Conservation (phyloP, 768 basidiomycete genomes). For the Trametopsis cervina region DNA sequence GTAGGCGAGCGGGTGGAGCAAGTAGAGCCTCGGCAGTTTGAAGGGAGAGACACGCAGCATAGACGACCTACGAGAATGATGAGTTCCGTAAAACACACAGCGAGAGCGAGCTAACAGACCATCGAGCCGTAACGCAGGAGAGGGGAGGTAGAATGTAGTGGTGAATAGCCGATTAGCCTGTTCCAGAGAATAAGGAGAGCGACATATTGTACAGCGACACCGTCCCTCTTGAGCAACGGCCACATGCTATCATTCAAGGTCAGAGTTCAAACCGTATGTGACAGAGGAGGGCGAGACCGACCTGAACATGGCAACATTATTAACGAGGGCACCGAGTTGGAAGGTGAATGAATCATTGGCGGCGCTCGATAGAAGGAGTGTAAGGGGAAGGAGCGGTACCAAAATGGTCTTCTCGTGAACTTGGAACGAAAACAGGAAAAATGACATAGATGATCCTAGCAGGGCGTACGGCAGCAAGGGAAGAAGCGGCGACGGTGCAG, state of each 20-base stretch:
- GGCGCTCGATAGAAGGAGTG: conserved; percentile 58
- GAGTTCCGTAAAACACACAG: conserved; percentile 3
- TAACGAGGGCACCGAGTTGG: conserved; percentile 66
- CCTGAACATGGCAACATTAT: conserved; percentile 88
- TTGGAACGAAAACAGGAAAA: conserved; percentile 95
- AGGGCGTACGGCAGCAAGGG: conserved; percentile 76
- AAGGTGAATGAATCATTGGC: conserved; percentile 41
- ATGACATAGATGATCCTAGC: conserved; percentile 77
- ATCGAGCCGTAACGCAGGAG: conserved; percentile 47
- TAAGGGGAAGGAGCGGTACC: conserved; percentile 79
- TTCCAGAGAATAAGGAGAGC: conserved; percentile 75
- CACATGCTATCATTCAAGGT: conserved; percentile 80
- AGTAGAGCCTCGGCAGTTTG: conserved; percentile 61
- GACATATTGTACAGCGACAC: conserved; percentile 67
- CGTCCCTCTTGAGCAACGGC: conserved; percentile 79
- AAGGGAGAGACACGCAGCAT: conserved; percentile 44
- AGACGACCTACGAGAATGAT: conserved; percentile 48
- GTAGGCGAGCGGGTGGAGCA: conserved; percentile 67
- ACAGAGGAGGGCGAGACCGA: conserved; percentile 26
- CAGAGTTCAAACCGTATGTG: conserved; percentile 5
- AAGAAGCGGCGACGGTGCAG: conserved; percentile 43
- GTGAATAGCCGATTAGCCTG: conserved; percentile 65
- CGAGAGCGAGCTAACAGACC: conserved; percentile 28
- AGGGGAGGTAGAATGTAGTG: conserved; percentile 46
- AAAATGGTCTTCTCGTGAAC: conserved; percentile 94